Evolutionary conservation across 1,284 basidiomycete species (phyloP).

Genomic region (Agroathelia rolfsii): DNA sequence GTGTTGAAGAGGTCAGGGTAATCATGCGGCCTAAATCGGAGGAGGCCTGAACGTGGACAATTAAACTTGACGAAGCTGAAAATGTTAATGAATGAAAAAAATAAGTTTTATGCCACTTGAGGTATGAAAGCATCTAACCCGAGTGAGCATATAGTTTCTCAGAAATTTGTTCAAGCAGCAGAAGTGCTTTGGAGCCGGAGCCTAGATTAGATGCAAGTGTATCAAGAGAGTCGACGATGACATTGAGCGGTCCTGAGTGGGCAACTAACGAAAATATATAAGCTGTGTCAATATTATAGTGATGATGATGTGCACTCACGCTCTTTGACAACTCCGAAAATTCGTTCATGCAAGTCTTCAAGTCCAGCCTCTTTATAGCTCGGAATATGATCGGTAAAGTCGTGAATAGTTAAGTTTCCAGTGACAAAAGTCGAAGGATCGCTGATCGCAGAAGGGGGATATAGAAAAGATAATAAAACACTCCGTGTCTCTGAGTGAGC

Average conservation of each 20-base stretch:
- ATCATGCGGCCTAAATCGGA: constrained; percentile 47
- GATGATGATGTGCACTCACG: constrained; percentile 25
- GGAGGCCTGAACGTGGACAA: constrained; percentile 49
- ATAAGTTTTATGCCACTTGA: too few species aligned
- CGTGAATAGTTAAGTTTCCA: constrained; percentile 31
- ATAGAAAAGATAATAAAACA: constrained; percentile 51
- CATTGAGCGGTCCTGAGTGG: constrained; percentile 32
- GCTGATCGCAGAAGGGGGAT: constrained; percentile 38
- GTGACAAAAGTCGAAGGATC: constrained; percentile 13
- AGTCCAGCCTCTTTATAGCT: constrained; percentile 35
- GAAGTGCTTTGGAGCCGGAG: constrained; percentile 43
- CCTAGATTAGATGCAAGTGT: constrained; percentile 47
- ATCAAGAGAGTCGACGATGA: constrained; percentile 62
- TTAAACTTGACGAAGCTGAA: constrained; percentile 53
- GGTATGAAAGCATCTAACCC: constrained; percentile 29
- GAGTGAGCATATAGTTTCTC: constrained; percentile 37
- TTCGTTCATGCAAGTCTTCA: constrained; percentile 25
- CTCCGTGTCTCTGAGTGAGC: constrained; percentile 21
- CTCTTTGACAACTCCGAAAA: constrained; percentile 35
- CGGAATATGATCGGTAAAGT: constrained; percentile 45
- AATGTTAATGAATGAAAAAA: constrained; percentile 4
- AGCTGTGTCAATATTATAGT: constrained; percentile 4
- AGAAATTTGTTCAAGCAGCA: constrained; percentile 39
- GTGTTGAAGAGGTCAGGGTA: constrained; percentile 51
- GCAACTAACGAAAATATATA: constrained; percentile 9